These are phyloP conservation scores for Logfia minima DNA, from an alignment of 129 eudicot species.

Conservation along the genomic window DNA sequence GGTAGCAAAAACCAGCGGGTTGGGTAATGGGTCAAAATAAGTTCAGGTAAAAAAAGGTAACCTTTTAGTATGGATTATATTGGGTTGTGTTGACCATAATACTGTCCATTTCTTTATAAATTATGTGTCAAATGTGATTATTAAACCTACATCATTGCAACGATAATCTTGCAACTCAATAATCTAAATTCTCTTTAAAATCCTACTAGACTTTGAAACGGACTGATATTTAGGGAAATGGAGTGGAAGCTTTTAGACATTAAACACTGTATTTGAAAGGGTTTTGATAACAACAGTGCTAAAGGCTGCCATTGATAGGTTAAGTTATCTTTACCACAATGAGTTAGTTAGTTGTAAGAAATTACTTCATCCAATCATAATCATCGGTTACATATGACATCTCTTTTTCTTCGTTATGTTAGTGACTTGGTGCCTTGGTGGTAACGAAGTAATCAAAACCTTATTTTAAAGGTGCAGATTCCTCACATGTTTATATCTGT, in stretches of 20 bases:
- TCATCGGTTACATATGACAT: not conserved
- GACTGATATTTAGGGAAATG: too few species aligned
- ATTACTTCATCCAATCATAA: too few species aligned
- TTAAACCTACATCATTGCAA: not conserved
- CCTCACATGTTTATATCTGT: not conserved
- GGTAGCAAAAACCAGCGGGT: not conserved
- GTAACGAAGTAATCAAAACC: not conserved
- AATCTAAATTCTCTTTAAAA: not conserved
- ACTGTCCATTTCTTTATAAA: not conserved
- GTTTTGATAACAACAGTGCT: too few species aligned
- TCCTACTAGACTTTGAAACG: too few species aligned
- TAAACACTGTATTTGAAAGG: too few species aligned
- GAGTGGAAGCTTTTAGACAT: too few species aligned
- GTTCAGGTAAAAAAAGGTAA: not conserved
- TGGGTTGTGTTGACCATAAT: not conserved
- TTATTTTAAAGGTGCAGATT: not conserved
- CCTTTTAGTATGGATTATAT: not conserved
- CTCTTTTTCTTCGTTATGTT: not conserved
- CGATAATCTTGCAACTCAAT: not conserved
- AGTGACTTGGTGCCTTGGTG: too few species aligned
- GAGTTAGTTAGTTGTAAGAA: too few species aligned
- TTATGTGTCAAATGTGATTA: not conserved
- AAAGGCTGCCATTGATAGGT: too few species aligned
- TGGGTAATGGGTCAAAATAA: not conserved
- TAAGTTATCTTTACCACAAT: too few species aligned